A percentile compares a stretch with the other conserved stretches of the same genome.
Evolutionary conservation across 2,329 filamentous ascomycete species (phyloP).

Genomic region (Alternaria sp.): DNA sequence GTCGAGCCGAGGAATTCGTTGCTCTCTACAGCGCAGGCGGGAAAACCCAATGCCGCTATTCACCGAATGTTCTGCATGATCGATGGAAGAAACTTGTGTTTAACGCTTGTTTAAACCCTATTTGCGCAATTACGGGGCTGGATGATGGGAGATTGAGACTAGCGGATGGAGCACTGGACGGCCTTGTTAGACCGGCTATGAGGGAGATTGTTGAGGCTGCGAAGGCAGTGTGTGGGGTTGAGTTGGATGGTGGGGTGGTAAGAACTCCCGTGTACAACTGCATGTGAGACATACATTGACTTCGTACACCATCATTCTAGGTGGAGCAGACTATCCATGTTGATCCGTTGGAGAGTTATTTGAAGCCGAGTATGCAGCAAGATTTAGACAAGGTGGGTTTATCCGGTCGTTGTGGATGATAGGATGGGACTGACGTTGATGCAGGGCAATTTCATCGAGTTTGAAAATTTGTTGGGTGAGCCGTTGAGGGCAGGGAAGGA

Average conservation of each 20-base stretch:
- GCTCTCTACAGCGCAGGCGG: slow-evolving; percentile 58
- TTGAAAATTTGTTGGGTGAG: slow-evolving; percentile 66
- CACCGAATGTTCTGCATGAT: slow-evolving; percentile 54
- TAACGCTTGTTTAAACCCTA: slow-evolving; percentile 62
- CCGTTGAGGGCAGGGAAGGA: slow-evolving; percentile 62
- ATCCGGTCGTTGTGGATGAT: background rate
- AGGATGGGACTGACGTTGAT: background rate
- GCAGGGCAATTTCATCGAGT: slow-evolving; percentile 64
- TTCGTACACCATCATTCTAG: too few species aligned
- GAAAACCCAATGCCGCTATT: slow-evolving; percentile 56
- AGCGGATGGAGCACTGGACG: slow-evolving; percentile 56
- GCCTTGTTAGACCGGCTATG: slow-evolving; percentile 64
- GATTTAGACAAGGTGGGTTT: slow-evolving; percentile 59
- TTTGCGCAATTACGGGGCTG: slow-evolving; percentile 61
- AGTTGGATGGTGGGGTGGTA: slow-evolving; percentile 55
- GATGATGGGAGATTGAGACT: slow-evolving; percentile 63
- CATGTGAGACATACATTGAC: too few species aligned
- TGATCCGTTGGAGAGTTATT: slow-evolving; percentile 60
- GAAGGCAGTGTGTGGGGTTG: slow-evolving; percentile 55
- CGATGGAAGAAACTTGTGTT: slow-evolving; percentile 64
- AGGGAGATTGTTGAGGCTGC: slow-evolving; percentile 58
- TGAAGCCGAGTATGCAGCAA: slow-evolving; percentile 64
- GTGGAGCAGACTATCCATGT: slow-evolving; percentile 57
- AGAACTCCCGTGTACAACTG: too few species aligned
- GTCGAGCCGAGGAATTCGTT: slow-evolving; percentile 56